These are phyloP conservation scores for Brasilioporus rufonigricans DNA, from an alignment of 768 basidiomycete species.

Conservation along the genomic window DNA sequence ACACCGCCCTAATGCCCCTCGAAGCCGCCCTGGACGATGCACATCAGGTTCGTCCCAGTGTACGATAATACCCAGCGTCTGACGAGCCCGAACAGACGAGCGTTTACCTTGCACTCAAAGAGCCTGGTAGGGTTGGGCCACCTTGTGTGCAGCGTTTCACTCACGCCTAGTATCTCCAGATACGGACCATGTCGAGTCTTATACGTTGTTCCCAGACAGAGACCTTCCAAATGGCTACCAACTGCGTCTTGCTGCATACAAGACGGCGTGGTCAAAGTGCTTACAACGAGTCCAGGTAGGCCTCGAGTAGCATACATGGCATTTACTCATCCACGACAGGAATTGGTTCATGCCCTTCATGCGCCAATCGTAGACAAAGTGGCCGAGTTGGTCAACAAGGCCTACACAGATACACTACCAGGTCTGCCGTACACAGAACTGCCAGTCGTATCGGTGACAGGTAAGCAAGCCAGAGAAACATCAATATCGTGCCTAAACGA, in stretches of 20 bases:
- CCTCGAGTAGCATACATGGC: neutral
- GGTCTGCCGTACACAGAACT: constrained; percentile 61
- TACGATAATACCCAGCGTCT: neutral
- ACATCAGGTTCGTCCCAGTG: constrained; percentile 24
- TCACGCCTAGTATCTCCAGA: constrained; percentile 13
- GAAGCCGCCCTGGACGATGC: constrained; percentile 21
- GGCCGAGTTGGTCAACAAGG: constrained; percentile 39
- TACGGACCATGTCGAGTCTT: constrained; percentile 14
- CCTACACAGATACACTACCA: constrained; percentile 46
- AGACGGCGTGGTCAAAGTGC: constrained; percentile 57
- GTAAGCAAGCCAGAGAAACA: constrained; percentile 33
- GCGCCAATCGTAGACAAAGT: constrained; percentile 47
- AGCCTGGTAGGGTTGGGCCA: constrained; percentile 20
- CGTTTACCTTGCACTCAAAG: constrained; percentile 27
- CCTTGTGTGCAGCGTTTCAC: neutral
- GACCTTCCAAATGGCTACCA: constrained; percentile 33
- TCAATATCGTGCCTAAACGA: constrained; percentile 1
- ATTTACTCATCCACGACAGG: constrained; percentile 30
- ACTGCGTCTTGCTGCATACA: constrained; percentile 53
- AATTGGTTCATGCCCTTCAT: constrained; percentile 47
- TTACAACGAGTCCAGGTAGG: constrained; percentile 54
- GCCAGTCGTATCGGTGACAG: constrained; percentile 55
- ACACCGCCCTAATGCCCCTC: constrained; percentile 9
- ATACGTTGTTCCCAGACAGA: constrained; percentile 30
- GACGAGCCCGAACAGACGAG: constrained; percentile 22